These are phyloP conservation scores for Aspergillus piperis DNA, from an alignment of 2,329 filamentous ascomycete species.

Conservation along the genomic window DNA sequence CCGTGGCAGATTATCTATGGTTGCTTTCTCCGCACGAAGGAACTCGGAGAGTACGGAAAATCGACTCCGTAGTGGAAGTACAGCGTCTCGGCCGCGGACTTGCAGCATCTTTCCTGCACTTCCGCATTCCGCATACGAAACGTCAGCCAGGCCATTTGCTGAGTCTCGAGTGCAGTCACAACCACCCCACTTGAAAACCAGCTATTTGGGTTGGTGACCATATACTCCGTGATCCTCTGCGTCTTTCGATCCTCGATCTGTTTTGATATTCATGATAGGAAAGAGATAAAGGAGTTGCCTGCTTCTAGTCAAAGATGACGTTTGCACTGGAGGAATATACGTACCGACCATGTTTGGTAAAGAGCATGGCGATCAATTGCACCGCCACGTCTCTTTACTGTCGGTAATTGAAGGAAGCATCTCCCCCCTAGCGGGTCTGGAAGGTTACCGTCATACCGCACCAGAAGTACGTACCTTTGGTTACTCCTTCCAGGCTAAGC, in stretches of 20 bases:
- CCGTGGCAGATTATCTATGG: neutral
- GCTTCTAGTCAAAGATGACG: slow-evolving; percentile 2
- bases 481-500: neutral
- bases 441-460: neutral
- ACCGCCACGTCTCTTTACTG: slow-evolving; percentile 16
- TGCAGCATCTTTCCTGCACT: neutral
- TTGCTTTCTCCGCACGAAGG: neutral
- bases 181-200: neutral
- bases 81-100: neutral
- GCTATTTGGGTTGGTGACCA: neutral
- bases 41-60: neutral
- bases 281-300: neutral
- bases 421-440: neutral
- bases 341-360: neutral
- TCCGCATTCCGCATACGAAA: neutral
- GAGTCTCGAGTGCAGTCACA: neutral
- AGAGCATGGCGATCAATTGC: slow-evolving; percentile 9
- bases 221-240: neutral
- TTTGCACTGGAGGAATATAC: slow-evolving; percentile 1
- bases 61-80: neutral
- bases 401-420: slow-evolving; percentile 1
- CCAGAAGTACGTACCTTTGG: neutral
- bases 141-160: neutral
- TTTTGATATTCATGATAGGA: too few species aligned
- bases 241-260: too few species aligned